A percentile compares a stretch with the other conserved stretches of the same genome.
These are phyloP conservation scores for Pleurotus eryngii DNA, from an alignment of 768 basidiomycete genomes.

Conservation along the genomic window DNA sequence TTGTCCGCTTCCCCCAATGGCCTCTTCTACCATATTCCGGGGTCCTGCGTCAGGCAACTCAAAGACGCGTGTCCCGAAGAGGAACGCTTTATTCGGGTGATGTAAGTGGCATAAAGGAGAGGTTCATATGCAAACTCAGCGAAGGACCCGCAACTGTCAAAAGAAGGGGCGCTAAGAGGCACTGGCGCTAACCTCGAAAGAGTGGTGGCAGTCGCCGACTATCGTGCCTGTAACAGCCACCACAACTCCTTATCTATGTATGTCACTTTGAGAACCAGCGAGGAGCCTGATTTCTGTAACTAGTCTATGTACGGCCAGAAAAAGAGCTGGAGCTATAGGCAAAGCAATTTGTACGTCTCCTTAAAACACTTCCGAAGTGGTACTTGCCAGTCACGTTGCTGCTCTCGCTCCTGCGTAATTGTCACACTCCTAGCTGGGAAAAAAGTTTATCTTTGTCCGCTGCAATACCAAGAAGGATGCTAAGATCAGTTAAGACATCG, in stretches of 20 bases:
- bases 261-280: neutral
- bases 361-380: constrained; percentile 2
- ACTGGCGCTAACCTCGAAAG: constrained; percentile 5
- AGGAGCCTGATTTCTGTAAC: neutral
- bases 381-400: neutral
- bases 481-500: no score
- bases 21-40: no score
- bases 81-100: neutral
- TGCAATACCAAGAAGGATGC: no score
- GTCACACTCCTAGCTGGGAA: neutral
- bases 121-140: neutral
- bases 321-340: neutral
- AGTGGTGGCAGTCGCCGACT: neutral
- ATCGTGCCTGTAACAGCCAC: constrained; percentile 7
- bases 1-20: no score
- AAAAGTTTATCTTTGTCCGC: neutral
- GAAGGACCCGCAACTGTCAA: neutral
- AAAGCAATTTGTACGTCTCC: neutral
- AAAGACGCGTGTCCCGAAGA: neutral
- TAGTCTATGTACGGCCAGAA: neutral
- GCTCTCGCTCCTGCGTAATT: neutral
- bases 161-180: constrained; percentile 6
- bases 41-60: neutral
- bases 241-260: constrained; percentile 1
- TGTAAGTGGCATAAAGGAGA: constrained; percentile 1